Conservation (phyloP, 2,329 filamentous ascomycete species). For the Colletotrichum sp. region DNA sequence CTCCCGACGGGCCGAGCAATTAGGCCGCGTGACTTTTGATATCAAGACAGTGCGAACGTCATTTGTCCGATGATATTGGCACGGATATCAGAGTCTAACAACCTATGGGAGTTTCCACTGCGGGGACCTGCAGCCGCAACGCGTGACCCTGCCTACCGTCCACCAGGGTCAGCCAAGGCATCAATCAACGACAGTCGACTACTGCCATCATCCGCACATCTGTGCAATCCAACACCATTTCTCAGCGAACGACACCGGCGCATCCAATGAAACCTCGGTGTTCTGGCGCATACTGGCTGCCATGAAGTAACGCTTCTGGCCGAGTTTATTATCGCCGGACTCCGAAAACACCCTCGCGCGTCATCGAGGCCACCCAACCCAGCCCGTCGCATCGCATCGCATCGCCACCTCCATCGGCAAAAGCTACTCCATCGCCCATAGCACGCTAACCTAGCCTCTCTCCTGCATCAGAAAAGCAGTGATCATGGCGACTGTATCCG, state of each 20-base stretch:
- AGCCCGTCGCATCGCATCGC: background rate
- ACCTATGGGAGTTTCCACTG: background rate
- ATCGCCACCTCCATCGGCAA: background rate
- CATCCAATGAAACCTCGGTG: background rate
- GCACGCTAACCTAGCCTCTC: background rate
- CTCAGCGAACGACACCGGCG: background rate
- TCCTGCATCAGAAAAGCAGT: background rate
- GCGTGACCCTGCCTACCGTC: slow-evolving; percentile 3
- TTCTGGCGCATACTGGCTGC: background rate
- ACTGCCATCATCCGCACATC: background rate
- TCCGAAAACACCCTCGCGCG: background rate
- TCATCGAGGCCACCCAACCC: background rate
- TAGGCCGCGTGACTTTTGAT: background rate
- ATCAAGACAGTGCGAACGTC: background rate
- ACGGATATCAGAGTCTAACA: background rate
- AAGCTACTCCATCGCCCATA: background rate
- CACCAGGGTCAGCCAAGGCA: background rate
- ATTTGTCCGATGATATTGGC: rapidly evolving
- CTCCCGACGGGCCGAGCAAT: background rate
- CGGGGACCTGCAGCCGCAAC: background rate
- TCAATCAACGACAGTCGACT: background rate
- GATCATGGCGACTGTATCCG: slow-evolving; percentile 20
- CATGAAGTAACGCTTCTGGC: slow-evolving; percentile 7
- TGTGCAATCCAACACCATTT: background rate
- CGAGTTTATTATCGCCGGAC: background rate